Evolutionary conservation across 495 filamentous ascomycete genomes (phyloP).

Genomic region (Sporormia fimetaria): DNA sequence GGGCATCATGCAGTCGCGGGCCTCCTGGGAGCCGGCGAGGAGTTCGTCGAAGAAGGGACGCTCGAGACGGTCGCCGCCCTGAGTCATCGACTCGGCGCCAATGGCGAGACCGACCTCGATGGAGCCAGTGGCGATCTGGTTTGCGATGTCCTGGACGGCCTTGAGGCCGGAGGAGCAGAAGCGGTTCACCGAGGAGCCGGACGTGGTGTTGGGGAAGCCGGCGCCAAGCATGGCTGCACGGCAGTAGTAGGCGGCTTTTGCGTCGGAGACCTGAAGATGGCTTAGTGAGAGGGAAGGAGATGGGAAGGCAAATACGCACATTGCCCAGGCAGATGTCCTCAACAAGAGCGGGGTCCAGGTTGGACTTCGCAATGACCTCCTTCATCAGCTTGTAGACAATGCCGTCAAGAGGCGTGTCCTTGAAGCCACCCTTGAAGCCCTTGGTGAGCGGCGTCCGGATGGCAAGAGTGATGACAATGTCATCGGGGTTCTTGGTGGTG

Average conservation of each 20-base stretch:
- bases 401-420: conserved; percentile 85
- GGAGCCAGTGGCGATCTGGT: conserved; percentile 65
- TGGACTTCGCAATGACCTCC: conserved; percentile 60
- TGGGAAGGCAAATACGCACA: conserved; percentile 38
- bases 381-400: conserved; percentile 69
- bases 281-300: conserved; percentile 24
- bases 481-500: conserved; percentile 87
- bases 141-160: conserved; percentile 86
- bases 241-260: conserved; percentile 78
- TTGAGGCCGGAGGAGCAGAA: conserved; percentile 97
- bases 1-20: conserved; percentile 75
- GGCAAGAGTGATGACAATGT: conserved; percentile 86
- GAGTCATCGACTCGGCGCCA: conserved; percentile 80
- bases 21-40: conserved; percentile 57
- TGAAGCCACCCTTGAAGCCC: conserved; percentile 79
- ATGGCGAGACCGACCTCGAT: conserved; percentile 84
- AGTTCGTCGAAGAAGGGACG: conserved; percentile 70
- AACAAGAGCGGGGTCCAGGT: conserved; percentile 68
- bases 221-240: conserved; percentile 82
- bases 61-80: conserved; percentile 53
- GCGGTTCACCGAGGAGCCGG: conserved; percentile 73
- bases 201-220: conserved; percentile 83
- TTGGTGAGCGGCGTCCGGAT: conserved; percentile 78
- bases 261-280: conserved; percentile 61
- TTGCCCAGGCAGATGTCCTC: conserved; percentile 93